Conservation (phyloP, 2,329 filamentous ascomycete species). For the Penicillium frequentans region DNA sequence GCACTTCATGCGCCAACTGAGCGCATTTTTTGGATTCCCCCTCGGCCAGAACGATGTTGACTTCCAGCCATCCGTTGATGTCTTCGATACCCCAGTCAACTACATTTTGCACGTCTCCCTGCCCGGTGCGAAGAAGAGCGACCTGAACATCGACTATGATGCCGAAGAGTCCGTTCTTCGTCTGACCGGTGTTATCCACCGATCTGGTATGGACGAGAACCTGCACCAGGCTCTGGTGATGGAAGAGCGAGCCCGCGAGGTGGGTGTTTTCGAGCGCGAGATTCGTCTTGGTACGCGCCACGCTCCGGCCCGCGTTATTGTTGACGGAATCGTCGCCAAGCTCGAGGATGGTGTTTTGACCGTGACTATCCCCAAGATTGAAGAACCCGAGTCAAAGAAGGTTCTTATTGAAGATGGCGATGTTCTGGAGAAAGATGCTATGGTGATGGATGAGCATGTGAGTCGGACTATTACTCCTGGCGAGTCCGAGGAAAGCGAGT, state of each 20-base stretch:
- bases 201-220: slow-evolving; percentile 68
- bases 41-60: slow-evolving; percentile 28
- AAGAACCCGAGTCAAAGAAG: slow-evolving; percentile 30
- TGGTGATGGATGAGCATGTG: slow-evolving; percentile 19
- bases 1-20: slow-evolving; percentile 29
- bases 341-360: slow-evolving; percentile 76
- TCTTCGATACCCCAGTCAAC: slow-evolving; percentile 67
- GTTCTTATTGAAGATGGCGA: slow-evolving; percentile 18
- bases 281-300: slow-evolving; percentile 57
- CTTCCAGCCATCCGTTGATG: slow-evolving; percentile 53
- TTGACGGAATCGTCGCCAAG: slow-evolving; percentile 68
- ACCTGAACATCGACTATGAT: slow-evolving; percentile 76
- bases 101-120: slow-evolving; percentile 73
- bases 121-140: slow-evolving; percentile 76
- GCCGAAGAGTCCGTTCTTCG: slow-evolving; percentile 64
- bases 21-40: slow-evolving; percentile 31
- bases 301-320: slow-evolving; percentile 64
- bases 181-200: slow-evolving; percentile 71
- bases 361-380: slow-evolving; percentile 72
- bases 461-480: slow-evolving; percentile 24
- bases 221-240: slow-evolving; percentile 64
- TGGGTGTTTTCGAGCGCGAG: slow-evolving; percentile 73
- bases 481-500: slow-evolving; percentile 22
- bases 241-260: slow-evolving; percentile 70
- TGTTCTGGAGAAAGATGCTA: slow-evolving; percentile 17